These are phyloP conservation scores for Hypsizygus ulmarius DNA, from an alignment of 1,284 basidiomycete species.

Conservation along the genomic window DNA sequence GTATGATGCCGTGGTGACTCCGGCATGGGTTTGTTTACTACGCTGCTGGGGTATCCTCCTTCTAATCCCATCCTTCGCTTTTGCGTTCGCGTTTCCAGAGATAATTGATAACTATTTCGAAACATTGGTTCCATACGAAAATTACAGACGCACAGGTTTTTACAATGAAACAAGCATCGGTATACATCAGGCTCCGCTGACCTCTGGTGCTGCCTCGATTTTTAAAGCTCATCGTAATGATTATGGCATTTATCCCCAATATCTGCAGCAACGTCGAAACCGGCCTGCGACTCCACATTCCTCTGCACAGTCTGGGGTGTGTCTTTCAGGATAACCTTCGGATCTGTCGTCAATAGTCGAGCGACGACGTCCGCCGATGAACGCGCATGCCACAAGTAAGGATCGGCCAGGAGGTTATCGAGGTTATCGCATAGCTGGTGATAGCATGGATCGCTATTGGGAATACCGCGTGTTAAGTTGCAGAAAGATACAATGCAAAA, in stretches of 20 bases:
- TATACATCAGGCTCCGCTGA: not conserved
- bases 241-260: conserved; percentile 10
- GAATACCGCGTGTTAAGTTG: not conserved
- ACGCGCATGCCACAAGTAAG: conserved; percentile 15
- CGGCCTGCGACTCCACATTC: not conserved
- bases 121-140: too few relatives aligned
- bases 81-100: too few relatives aligned
- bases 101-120: too few relatives aligned
- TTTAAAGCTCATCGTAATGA: conserved; percentile 8
- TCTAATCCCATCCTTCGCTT: too few relatives aligned
- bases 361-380: conserved; percentile 14
- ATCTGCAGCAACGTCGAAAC: conserved; percentile 8
- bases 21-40: too few relatives aligned
- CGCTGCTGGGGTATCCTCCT: too few relatives aligned
- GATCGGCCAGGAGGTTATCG: conserved; percentile 8
- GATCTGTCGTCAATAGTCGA: conserved; percentile 9
- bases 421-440: conserved; percentile 14
- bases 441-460: conserved; percentile 14
- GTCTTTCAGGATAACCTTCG: conserved; percentile 10
- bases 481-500: not conserved
- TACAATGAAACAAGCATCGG: too few relatives aligned
- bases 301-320: conserved; percentile 2
- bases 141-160: too few relatives aligned
- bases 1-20: too few relatives aligned
- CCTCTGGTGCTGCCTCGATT: not conserved